Conservation (phyloP, 148 eudicot species). For the Polygonum maritimum region DNA sequence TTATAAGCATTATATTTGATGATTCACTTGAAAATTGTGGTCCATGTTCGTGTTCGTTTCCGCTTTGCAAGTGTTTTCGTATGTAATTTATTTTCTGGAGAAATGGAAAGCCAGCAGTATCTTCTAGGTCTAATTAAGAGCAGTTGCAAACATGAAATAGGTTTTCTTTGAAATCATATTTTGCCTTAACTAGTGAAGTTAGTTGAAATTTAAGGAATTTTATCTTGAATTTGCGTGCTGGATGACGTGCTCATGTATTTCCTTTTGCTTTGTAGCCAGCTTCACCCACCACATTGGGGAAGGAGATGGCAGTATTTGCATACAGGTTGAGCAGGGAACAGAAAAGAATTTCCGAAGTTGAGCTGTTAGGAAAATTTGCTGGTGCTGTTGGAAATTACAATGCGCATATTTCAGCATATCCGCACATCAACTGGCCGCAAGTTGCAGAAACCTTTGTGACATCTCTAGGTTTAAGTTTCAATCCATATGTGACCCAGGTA, state of each 20-base stretch:
- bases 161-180: not conserved
- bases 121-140: not conserved
- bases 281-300: slow-evolving; percentile 89
- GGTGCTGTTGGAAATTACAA: slow-evolving; percentile 97
- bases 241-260: slow-evolving; percentile 11
- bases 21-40: not conserved
- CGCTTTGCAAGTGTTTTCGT: not conserved
- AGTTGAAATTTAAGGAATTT: not conserved
- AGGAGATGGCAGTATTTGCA: slow-evolving; percentile 83
- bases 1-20: too few species aligned
- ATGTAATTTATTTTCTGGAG: not conserved
- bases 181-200: not conserved
- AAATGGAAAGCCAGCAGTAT: not conserved
- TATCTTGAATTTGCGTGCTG: not conserved
- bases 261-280: slow-evolving; percentile 60
- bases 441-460: slow-evolving; percentile 74
- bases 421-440: slow-evolving; percentile 69
- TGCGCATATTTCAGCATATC: slow-evolving; percentile 88
- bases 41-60: not conserved
- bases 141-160: not conserved
- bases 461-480: slow-evolving; percentile 81
- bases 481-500: slow-evolving; percentile 87
- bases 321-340: slow-evolving; percentile 66
- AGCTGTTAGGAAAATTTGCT: slow-evolving; percentile 86
- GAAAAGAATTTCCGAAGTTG: slow-evolving; percentile 39